Evolutionary conservation across 805 yeast genomes (phyloP).

Genomic region (Saccharomyces eubayanus): DNA sequence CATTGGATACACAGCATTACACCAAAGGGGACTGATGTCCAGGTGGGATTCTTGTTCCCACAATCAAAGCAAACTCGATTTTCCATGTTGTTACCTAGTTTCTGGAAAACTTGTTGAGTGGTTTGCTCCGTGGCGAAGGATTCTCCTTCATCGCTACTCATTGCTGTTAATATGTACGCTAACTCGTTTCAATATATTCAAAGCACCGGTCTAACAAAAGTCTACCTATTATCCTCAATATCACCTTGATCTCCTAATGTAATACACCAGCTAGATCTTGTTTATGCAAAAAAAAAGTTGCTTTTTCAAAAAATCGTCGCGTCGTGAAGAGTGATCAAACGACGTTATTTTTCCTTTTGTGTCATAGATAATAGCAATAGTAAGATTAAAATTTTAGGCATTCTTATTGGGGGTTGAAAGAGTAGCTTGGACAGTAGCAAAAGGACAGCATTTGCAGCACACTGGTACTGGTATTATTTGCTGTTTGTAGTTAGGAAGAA

Average conservation of each 20-base stretch:
- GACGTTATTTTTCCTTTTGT: background rate
- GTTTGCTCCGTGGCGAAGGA: slow-evolving; percentile 56
- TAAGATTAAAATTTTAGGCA: background rate
- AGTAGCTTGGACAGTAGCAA: background rate
- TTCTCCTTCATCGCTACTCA: slow-evolving; percentile 29
- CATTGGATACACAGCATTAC: slow-evolving; percentile 88
- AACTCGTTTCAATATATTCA: background rate
- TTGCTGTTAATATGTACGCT: slow-evolving; percentile 1
- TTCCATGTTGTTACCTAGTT: slow-evolving; percentile 54
- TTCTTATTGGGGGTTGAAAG: background rate
- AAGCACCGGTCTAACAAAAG: background rate
- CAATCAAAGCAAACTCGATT: slow-evolving; percentile 92
- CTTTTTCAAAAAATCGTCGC: background rate
- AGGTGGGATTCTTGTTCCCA: slow-evolving; percentile 87
- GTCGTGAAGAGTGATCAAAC: background rate
- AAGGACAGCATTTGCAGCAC: background rate
- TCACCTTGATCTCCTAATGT: background rate
- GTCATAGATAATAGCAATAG: background rate
- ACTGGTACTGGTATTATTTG: background rate
- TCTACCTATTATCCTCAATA: background rate
- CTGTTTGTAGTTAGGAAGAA: background rate
- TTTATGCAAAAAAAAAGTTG: background rate
- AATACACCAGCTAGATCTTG: background rate
- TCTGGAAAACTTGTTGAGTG: slow-evolving; percentile 54
- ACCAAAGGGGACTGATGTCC: slow-evolving; percentile 98